phyloP scores from a whole-genome alignment of 208 protist genomes.

The Leishmania lainsoni region DNA sequence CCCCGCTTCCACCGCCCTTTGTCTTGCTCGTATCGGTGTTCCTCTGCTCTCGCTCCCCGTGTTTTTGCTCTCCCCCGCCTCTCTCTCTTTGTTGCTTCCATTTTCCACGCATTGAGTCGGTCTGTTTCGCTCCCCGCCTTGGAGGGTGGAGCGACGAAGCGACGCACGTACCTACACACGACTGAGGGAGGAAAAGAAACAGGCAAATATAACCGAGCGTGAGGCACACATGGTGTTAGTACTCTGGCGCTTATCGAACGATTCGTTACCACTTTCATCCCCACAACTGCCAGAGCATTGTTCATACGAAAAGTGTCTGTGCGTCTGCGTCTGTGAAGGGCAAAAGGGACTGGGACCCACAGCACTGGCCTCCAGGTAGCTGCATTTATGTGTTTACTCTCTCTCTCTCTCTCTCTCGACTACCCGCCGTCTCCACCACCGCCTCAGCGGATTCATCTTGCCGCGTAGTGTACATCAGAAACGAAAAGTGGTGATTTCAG shows the following conservation, averaged over 20 bases:
- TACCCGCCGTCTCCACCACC: neutral
- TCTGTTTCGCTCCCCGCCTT: neutral
- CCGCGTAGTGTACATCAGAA: neutral
- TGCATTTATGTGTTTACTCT: neutral
- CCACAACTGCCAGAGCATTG: neutral
- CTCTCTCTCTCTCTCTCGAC: neutral
- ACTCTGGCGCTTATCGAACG: neutral
- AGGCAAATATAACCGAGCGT: neutral
- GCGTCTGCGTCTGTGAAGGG: neutral
- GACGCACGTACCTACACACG: neutral
- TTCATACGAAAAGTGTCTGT: neutral
- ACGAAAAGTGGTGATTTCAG: neutral
- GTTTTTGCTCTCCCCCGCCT: neutral
- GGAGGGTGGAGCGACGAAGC: neutral
- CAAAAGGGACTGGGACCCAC: neutral
- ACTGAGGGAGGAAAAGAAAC: neutral
- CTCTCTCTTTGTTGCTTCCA: neutral
- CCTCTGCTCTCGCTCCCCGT: neutral
- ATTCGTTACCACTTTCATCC: neutral
- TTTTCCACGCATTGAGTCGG: neutral
- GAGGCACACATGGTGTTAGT: neutral
- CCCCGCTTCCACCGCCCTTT: neutral
- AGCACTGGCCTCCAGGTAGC: neutral
- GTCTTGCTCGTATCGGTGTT: neutral
- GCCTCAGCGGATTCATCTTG: neutral